Conservation (phyloP, 768 basidiomycete species). For the Macrolepiota albuminosa region DNA sequence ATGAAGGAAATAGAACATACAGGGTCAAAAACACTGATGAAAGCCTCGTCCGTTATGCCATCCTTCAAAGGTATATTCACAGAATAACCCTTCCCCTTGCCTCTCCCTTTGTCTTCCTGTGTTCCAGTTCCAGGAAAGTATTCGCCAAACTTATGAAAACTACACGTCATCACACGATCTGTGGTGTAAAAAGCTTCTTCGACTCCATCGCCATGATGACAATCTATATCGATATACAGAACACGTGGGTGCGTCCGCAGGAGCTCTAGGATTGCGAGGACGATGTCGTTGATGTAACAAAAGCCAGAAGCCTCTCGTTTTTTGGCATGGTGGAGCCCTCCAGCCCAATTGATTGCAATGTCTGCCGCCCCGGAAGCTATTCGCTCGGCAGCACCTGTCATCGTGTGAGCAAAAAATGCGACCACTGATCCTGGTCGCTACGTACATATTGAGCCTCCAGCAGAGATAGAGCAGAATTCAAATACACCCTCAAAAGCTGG, state of each 20-base stretch:
- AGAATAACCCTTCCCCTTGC: conserved; percentile 81
- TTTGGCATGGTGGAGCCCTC: conserved; percentile 99
- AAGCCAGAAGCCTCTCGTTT: conserved; percentile 97
- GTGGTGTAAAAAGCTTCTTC: conserved; percentile 99
- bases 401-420: not conserved
- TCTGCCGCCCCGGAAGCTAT: conserved; percentile 81
- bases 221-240: conserved; percentile 96
- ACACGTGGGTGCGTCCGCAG: conserved; percentile 83
- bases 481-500: conserved; percentile 95
- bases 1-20: conserved; percentile 40
- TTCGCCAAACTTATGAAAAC: conserved; percentile 97
- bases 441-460: conserved; percentile 90
- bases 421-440: not conserved
- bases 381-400: conserved; percentile 73
- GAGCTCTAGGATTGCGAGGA: conserved; percentile 89
- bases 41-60: conserved; percentile 89
- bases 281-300: conserved; percentile 99
- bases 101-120: conserved; percentile 80
- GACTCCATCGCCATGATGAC: conserved; percentile 97
- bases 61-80: conserved; percentile 93
- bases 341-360: conserved; percentile 97
- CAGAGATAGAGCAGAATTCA: conserved; percentile 95
- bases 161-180: conserved; percentile 94
- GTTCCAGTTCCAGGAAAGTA: conserved; percentile 89
- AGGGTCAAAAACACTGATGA: conserved; percentile 86